These are phyloP conservation scores for Chaetoscypha palmicola DNA, from an alignment of 2,329 filamentous ascomycete species.

Conservation along the genomic window DNA sequence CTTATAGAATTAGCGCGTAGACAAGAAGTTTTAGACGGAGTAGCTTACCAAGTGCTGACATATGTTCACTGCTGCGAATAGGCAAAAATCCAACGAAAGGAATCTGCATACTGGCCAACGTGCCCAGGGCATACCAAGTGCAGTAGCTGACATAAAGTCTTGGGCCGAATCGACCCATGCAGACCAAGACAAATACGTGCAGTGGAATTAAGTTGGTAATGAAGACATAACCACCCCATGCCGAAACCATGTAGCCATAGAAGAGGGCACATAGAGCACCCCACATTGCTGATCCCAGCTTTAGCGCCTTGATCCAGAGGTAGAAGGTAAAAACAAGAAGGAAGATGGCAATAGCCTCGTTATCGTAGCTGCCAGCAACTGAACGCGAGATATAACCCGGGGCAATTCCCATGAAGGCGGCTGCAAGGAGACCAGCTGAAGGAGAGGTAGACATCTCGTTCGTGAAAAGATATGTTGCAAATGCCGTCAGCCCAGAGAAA, in stretches of 20 bases:
- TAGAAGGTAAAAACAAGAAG: slow-evolving; percentile 97
- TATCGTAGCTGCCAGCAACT: slow-evolving; percentile 97
- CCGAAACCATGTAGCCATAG: slow-evolving; percentile 99
- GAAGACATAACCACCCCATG: slow-evolving; percentile 99
- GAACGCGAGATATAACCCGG: slow-evolving; percentile 97
- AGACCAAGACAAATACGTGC: slow-evolving; percentile 87
- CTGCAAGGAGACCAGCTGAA: slow-evolving; percentile 89
- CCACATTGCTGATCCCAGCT: slow-evolving; percentile 95
- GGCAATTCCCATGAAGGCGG: slow-evolving; percentile 93
- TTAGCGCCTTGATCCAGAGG: slow-evolving; percentile 98
- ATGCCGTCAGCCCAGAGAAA: slow-evolving; percentile 89
- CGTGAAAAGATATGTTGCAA: slow-evolving; percentile 89
- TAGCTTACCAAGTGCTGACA: slow-evolving; percentile 79
- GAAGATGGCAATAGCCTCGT: slow-evolving; percentile 99
- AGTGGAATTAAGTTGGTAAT: slow-evolving; percentile 95
- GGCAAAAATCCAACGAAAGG: slow-evolving; percentile 97
- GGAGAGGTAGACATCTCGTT: slow-evolving; percentile 96
- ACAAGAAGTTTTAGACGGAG: neutral
- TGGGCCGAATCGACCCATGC: slow-evolving; percentile 94
- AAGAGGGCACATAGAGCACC: slow-evolving; percentile 89
- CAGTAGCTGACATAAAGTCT: slow-evolving; percentile 94
- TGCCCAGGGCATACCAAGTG: slow-evolving; percentile 95
- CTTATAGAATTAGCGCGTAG: slow-evolving; percentile 37
- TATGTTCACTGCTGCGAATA: slow-evolving; percentile 95
- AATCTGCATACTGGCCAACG: slow-evolving; percentile 97